Conservation (phyloP, 225 moss, liverwort and hornwort species). For the Pleurozium schreberi region DNA sequence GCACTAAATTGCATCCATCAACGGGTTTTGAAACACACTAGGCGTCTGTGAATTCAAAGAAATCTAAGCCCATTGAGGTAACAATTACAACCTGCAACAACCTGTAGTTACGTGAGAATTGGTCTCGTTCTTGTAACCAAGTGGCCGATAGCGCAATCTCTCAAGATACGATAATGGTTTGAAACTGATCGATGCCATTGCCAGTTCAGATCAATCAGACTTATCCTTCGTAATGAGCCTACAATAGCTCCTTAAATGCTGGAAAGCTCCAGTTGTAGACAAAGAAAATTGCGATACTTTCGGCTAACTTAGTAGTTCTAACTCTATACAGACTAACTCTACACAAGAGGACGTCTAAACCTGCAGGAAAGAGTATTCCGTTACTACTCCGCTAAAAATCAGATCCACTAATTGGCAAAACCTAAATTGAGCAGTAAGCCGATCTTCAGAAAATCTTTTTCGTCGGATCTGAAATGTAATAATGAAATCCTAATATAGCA, state of each 20-base stretch:
- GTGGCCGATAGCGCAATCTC: not conserved
- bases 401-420: not conserved
- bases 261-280: conserved; percentile 21
- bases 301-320: not conserved
- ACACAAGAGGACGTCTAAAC: conserved; percentile 19
- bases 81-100: conserved; percentile 2
- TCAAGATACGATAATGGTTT: not conserved
- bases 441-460: not conserved
- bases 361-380: not conserved
- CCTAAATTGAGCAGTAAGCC: not conserved
- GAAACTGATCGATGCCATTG: conserved; percentile 4
- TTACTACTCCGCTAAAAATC: not conserved
- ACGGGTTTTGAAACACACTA: no score
- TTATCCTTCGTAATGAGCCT: conserved; percentile 2
- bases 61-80: no score
- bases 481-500: not conserved
- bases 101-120: no score
- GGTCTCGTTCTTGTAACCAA: no score
- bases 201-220: conserved; percentile 8
- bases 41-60: no score
- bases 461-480: not conserved
- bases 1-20: not conserved
- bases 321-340: conserved; percentile 26
- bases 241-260: conserved; percentile 17
- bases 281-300: conserved; percentile 6